Conservation (phyloP, 345 rosid species). For the Anastatica hierochuntica region DNA sequence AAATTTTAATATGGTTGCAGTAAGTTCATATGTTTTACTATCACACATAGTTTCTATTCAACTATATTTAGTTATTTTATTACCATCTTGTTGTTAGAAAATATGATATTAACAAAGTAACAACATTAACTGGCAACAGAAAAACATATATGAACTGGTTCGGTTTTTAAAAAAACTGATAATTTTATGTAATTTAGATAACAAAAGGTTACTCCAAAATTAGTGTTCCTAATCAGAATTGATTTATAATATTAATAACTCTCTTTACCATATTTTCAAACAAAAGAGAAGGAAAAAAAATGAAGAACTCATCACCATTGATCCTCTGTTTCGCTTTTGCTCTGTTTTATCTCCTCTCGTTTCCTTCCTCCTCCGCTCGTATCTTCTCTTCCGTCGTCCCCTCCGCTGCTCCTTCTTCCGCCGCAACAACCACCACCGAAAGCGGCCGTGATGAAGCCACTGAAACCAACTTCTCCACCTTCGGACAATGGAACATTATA, state of each 20-base stretch:
- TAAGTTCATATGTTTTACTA: no score
- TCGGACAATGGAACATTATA: slow-evolving; percentile 5
- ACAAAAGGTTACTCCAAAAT: background rate
- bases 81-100: no score
- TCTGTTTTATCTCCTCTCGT: slow-evolving; percentile 5
- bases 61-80: no score
- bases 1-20: no score
- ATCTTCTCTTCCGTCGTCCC: slow-evolving; percentile 2
- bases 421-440: background rate
- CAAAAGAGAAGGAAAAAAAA: background rate
- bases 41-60: no score
- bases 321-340: slow-evolving; percentile 4
- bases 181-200: background rate
- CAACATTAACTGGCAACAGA: background rate
- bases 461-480: no score
- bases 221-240: background rate
- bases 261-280: background rate
- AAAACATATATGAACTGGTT: background rate
- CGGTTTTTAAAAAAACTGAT: background rate
- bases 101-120: no score
- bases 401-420: slow-evolving; percentile 9
- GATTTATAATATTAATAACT: background rate
- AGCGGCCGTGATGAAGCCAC: no score
- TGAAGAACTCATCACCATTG: slow-evolving; percentile 7
- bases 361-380: slow-evolving; percentile 9